These are phyloP conservation scores for Teunomyces kruisii DNA, from an alignment of 805 yeast genomes.

Conservation along the genomic window DNA sequence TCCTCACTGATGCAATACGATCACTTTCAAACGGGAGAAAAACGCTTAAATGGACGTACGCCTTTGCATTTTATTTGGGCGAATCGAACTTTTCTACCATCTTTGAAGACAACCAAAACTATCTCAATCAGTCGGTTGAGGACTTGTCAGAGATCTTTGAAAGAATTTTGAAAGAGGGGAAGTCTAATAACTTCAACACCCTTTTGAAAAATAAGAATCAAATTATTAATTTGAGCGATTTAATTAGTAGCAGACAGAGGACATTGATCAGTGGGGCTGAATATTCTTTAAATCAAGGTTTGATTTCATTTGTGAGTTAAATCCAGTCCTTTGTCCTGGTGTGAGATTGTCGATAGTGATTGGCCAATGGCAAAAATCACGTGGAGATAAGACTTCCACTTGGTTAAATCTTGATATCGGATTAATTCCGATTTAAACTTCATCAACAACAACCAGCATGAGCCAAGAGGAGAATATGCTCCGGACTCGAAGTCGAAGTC, in stretches of 20 bases:
- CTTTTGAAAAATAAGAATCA: constrained; percentile 38
- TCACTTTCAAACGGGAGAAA: constrained; percentile 67
- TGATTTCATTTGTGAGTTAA: constrained; percentile 20
- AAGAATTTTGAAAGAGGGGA: constrained; percentile 30
- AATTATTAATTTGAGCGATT: constrained; percentile 43
- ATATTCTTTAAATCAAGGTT: constrained; percentile 38
- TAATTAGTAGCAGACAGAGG: constrained; percentile 40
- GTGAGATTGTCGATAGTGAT: neutral
- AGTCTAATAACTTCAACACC: constrained; percentile 13
- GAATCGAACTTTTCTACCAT: constrained; percentile 54
- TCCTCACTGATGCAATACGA: constrained; percentile 69
- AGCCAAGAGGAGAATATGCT: neutral
- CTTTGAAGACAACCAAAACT: constrained; percentile 70
- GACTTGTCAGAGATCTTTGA: constrained; percentile 63
- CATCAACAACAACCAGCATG: neutral
- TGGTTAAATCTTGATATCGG: neutral
- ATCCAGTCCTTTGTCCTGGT: too few species aligned
- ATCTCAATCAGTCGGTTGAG: constrained; percentile 65
- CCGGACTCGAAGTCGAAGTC: neutral
- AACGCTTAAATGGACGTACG: constrained; percentile 88
- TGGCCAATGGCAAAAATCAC: neutral
- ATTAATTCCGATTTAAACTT: neutral
- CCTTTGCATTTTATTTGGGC: constrained; percentile 67
- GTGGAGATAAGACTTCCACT: neutral
- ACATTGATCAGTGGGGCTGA: constrained; percentile 46